Conservation (phyloP, 768 basidiomycete species). For the Exidia glandulosa region DNA sequence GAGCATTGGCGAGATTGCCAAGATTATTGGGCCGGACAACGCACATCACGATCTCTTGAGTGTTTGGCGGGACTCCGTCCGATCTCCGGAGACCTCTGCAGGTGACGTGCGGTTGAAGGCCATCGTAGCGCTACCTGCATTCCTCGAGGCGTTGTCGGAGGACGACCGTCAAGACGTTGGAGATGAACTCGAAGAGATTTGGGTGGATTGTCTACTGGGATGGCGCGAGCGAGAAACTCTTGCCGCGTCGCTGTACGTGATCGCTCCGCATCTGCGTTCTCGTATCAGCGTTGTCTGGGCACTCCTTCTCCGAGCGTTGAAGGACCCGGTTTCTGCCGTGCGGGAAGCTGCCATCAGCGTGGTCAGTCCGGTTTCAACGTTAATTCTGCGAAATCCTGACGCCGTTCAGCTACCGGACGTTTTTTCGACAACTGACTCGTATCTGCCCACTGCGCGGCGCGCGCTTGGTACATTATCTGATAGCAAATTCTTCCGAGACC, state of each 20-base stretch:
- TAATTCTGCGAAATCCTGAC: conserved; percentile 7
- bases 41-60: conserved; percentile 56
- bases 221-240: conserved; percentile 80
- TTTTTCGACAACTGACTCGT: conserved; percentile 27
- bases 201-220: conserved; percentile 48
- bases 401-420: conserved; percentile 37
- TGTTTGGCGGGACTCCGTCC: conserved; percentile 56
- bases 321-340: conserved; percentile 76
- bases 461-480: conserved; percentile 15
- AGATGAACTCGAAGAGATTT: conserved; percentile 33
- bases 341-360: conserved; percentile 58
- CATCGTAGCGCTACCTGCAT: conserved; percentile 50
- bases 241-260: conserved; percentile 40
- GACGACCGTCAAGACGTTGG: conserved; percentile 34
- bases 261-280: conserved; percentile 31
- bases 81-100: conserved; percentile 51
- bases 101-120: conserved; percentile 59
- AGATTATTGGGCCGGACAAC: conserved; percentile 65
- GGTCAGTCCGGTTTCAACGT: conserved; percentile 33
- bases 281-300: conserved; percentile 35
- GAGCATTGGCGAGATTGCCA: conserved; percentile 79
- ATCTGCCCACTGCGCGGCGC: conserved; percentile 29
- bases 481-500: conserved; percentile 31
- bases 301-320: conserved; percentile 50
- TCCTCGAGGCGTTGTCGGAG: conserved; percentile 42